Evolutionary conservation across 164 flowering plant genomes (phyloP).

Genomic region (Amborella trichopoda): DNA sequence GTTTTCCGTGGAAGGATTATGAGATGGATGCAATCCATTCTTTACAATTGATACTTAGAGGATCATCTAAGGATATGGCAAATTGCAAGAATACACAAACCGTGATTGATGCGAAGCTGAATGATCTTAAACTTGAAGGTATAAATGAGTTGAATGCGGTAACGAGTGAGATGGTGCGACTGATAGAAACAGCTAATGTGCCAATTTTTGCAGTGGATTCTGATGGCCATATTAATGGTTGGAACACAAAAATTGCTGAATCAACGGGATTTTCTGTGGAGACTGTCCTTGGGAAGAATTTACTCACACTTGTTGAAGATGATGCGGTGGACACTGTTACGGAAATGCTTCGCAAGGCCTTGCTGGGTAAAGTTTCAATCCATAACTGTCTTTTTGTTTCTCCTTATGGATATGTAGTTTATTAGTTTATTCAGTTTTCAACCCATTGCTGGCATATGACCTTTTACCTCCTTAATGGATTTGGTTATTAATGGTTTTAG

Average conservation of each 20-base stretch:
- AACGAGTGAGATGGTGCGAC: constrained; percentile 87
- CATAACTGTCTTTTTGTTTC: background rate
- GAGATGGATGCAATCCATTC: constrained; percentile 99
- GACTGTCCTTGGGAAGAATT: constrained; percentile 70
- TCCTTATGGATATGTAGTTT: constrained; percentile 1
- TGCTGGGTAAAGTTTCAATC: constrained; percentile 41
- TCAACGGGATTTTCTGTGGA: constrained; percentile 73
- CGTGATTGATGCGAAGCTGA: constrained; percentile 42
- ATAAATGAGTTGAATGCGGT: constrained; percentile 84
- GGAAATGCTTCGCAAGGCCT: constrained; percentile 59
- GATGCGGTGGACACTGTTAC: constrained; percentile 47
- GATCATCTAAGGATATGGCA: constrained; percentile 47
- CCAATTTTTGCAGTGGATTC: constrained; percentile 85
- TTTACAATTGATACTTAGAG: constrained; percentile 83
- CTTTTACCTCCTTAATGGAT: background rate
- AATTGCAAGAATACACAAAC: constrained; percentile 22
- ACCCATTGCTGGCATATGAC: background rate
- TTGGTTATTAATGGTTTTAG: no score
- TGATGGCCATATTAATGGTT: constrained; percentile 78
- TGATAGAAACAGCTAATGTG: constrained; percentile 89
- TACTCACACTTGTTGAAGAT: constrained; percentile 79
- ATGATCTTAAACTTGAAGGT: constrained; percentile 67
- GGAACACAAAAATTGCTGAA: constrained; percentile 88
- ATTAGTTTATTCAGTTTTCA: background rate
- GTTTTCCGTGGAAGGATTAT: constrained; percentile 85